phyloP scores from a whole-genome alignment of 441 rosid genomes.

The Pelargonium cotyledonis region DNA sequence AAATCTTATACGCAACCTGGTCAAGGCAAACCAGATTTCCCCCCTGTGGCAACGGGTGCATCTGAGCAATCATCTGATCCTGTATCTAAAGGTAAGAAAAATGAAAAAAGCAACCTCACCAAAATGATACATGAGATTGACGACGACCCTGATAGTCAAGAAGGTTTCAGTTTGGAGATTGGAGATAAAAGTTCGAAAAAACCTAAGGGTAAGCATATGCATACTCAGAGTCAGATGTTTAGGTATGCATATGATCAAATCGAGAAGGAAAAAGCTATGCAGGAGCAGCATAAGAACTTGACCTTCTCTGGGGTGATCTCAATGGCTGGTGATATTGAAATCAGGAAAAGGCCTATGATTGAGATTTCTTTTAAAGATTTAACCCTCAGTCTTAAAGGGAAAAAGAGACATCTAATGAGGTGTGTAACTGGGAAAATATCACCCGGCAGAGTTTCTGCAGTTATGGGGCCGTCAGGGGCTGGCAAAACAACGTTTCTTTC shows the following conservation, averaged over 20 bases:
- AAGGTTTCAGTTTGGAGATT: constrained; percentile 62
- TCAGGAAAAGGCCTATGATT: constrained; percentile 56
- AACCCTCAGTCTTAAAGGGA: constrained; percentile 65
- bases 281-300: constrained; percentile 74
- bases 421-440: constrained; percentile 80
- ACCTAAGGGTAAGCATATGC: constrained; percentile 73
- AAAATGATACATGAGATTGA: constrained; percentile 75
- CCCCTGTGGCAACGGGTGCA: constrained; percentile 19
- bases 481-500: constrained; percentile 96
- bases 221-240: constrained; percentile 92
- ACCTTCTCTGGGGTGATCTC: constrained; percentile 87
- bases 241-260: constrained; percentile 91
- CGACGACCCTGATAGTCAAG: constrained; percentile 46
- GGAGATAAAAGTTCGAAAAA: constrained; percentile 65
- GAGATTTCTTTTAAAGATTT: constrained; percentile 85
- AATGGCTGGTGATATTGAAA: constrained; percentile 68
- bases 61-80: constrained; percentile 32
- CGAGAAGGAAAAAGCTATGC: constrained; percentile 90
- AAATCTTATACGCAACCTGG: constrained; percentile 38
- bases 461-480: constrained; percentile 99
- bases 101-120: constrained; percentile 46
- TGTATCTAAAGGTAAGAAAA: constrained; percentile 12
- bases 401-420: constrained; percentile 77
- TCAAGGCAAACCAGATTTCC: constrained; percentile 7
- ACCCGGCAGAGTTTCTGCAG: constrained; percentile 93